Conservation (phyloP, 2,329 filamentous ascomycete species). For the Nemania bipapillata region DNA sequence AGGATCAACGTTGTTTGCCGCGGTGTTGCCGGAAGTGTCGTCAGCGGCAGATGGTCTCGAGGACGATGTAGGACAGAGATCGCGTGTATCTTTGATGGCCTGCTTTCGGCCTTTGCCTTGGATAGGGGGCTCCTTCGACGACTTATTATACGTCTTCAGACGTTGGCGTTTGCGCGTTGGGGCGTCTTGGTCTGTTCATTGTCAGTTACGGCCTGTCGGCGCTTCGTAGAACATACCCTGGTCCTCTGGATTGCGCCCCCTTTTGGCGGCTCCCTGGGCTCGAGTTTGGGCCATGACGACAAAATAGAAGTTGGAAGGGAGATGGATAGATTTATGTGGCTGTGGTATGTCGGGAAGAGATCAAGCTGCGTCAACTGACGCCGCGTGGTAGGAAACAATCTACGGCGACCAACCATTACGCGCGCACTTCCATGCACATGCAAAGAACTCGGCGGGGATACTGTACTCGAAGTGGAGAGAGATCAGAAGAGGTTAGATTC, state of each 20-base stretch:
- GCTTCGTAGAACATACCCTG: constrained; percentile 28
- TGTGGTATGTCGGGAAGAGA: constrained; percentile 14
- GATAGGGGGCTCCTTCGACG: constrained; percentile 15
- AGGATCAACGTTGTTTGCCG: constrained; percentile 14
- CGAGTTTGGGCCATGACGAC: constrained; percentile 22
- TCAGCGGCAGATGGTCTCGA: constrained; percentile 6
- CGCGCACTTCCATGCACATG: not conserved
- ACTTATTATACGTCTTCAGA: constrained; percentile 8
- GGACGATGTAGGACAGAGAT: constrained; percentile 2
- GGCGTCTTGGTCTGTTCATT: constrained; percentile 26
- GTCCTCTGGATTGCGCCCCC: constrained; percentile 17
- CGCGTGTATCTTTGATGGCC: constrained; percentile 21
- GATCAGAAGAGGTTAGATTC: not conserved
- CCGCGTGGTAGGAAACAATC: constrained; percentile 11
- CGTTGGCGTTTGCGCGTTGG: constrained; percentile 24
- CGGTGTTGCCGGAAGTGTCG: constrained; percentile 5
- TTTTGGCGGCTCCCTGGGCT: constrained; percentile 28
- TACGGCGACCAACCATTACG: constrained; percentile 20
- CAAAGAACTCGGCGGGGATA: not conserved
- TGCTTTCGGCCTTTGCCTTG: constrained; percentile 13
- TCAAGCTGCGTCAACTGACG: constrained; percentile 5
- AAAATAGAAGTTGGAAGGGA: constrained; percentile 19
- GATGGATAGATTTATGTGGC: constrained; percentile 17
- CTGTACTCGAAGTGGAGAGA: constrained; percentile 6
- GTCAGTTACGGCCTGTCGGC: constrained; percentile 5